Base-by-base conservation (phyloP, 768 basidiomycete species). In the Boletus sp. region DNA sequence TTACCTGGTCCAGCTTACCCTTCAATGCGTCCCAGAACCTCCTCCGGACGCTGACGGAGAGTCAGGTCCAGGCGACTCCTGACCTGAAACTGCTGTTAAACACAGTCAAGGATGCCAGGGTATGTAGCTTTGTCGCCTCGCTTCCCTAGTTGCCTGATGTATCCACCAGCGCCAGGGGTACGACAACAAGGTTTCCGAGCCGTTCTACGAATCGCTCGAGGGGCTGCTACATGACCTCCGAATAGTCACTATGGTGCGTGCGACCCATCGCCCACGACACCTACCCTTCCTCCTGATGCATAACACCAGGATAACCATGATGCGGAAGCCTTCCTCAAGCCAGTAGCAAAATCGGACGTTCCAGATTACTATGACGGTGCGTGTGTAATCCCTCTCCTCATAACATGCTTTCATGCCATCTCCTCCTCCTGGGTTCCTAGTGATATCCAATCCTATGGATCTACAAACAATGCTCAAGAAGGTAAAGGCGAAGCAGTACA, bases 381-480 rank as follows among this genome's bases (percentile, higher is more conserved):
- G 87, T 76, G 42, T 47, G 12, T 53, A 37, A 37, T 55, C 47
- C 11, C 1, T 44, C 51, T 42, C 53, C 35, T 33, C 37, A 45
- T 36, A 45, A 1, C 42, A 35, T 45, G 40, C 18, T 51, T 35
- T 57, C 55, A 64, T 58, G 39, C 51, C 39, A 15, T 7, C 35
- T 14, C 33, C 20, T 24, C 6, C n/a, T 14, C 46, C 45, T 18
- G 54, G 17, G 49, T 36, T 62, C 20, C 11, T 67, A 98, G 97
- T 96, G 63, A 97, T 99, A 71, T 76, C 87, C 54, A 86, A 86
- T 60, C 94, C 97, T 5, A 99, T 99, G 97, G 97, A 99, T 76
- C 79, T 98, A 44, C 86, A 86, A 59, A 90, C 94, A 0, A 90
- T 99, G 83, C 80, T 88, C 50, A 93, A 87, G 81, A 95, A 95